A percentile compares a stretch with the other conserved stretches of the same genome.
Evolutionary conservation across 2,329 filamentous ascomycete species (phyloP).

Genomic region (Cordyceps javanica): DNA sequence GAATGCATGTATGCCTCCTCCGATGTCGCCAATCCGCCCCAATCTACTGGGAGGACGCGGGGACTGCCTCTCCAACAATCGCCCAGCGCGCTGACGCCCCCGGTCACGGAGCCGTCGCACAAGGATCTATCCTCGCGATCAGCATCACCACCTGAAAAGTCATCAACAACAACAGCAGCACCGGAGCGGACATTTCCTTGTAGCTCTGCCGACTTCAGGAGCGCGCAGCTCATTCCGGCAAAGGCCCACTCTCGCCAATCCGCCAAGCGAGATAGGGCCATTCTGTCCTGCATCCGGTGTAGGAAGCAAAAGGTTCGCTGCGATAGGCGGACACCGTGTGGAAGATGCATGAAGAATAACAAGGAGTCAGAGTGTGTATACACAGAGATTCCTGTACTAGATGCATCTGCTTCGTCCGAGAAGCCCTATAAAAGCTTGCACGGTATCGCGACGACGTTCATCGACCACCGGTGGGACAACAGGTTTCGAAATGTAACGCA

Average conservation of each 20-base stretch:
- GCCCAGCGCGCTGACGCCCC: background rate
- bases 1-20: background rate
- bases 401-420: background rate
- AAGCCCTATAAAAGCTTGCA: conserved; percentile 1
- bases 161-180: background rate
- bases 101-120: background rate
- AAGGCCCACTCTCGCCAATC: background rate
- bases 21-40: background rate
- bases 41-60: too few species aligned
- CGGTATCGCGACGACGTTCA: conserved; percentile 8
- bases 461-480: conserved; percentile 9
- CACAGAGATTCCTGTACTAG: background rate
- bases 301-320: conserved; percentile 12
- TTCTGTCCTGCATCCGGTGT: conserved; percentile 11
- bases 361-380: conserved; percentile 10
- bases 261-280: conserved; percentile 8
- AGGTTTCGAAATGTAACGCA: conserved; percentile 7
- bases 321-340: conserved; percentile 5
- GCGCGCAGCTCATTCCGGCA: background rate
- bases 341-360: conserved; percentile 9
- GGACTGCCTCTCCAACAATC: background rate
- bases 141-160: background rate
- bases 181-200: background rate
- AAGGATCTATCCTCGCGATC: background rate
- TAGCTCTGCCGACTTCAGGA: background rate